Percentiles rank a stretch among this genome's conserved stretches.
Conservation (phyloP, 2,329 filamentous ascomycete species). For the Paecilomyces sp. region DNA sequence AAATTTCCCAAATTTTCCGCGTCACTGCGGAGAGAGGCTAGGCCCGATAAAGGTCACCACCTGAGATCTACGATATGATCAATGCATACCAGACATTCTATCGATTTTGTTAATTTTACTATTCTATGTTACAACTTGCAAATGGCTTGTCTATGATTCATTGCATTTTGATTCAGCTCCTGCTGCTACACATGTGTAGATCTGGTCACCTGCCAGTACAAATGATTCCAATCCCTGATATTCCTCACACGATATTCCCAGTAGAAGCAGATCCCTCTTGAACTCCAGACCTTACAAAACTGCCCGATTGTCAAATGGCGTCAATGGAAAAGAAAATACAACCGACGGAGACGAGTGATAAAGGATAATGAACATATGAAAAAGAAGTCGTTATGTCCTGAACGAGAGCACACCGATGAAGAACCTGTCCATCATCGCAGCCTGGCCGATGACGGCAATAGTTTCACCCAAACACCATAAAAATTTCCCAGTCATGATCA, state of each 20-base stretch:
- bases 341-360: background rate
- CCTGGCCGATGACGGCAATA: background rate
- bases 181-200: background rate
- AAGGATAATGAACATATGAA: background rate
- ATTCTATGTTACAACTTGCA: background rate
- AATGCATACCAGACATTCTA: background rate
- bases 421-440: conserved; percentile 4
- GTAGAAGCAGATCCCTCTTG: background rate
- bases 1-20: background rate
- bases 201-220: background rate
- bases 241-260: background rate
- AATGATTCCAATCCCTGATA: background rate
- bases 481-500: conserved; percentile 11
- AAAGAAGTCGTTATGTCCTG: background rate
- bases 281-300: background rate
- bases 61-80: background rate
- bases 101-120: background rate
- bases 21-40: background rate
- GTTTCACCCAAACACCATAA: background rate
- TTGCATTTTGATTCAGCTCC: background rate
- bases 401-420: background rate
- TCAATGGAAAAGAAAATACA: background rate
- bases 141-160: background rate
- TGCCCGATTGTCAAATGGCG: background rate
- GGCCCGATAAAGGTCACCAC: background rate